These are phyloP conservation scores for Penicillium atrosanguineum DNA, from an alignment of 495 filamentous ascomycete species.

Conservation along the genomic window DNA sequence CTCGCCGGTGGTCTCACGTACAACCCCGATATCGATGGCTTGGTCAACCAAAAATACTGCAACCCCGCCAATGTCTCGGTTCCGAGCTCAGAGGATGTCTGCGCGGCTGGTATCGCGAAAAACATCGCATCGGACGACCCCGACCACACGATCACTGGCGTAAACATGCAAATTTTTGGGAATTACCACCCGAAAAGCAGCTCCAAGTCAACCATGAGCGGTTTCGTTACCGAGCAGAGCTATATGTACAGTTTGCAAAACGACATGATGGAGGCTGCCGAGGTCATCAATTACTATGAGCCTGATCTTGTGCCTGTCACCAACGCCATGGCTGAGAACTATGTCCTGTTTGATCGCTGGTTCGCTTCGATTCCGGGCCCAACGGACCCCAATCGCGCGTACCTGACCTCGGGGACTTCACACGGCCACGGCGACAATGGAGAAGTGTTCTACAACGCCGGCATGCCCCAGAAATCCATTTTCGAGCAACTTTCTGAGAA, in stretches of 20 bases:
- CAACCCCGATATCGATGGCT: slow-evolving; percentile 31
- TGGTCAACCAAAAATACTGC: slow-evolving; percentile 36
- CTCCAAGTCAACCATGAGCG: slow-evolving; percentile 30
- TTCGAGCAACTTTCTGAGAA: slow-evolving; percentile 47
- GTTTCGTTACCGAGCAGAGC: slow-evolving; percentile 48
- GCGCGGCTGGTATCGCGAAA: slow-evolving; percentile 30
- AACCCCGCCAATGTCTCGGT: slow-evolving; percentile 41
- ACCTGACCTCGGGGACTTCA: slow-evolving; percentile 46
- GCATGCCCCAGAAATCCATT: slow-evolving; percentile 44
- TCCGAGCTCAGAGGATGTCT: slow-evolving; percentile 32
- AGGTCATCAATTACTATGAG: slow-evolving; percentile 51
- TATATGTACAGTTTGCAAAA: slow-evolving; percentile 31
- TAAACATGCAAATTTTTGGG: slow-evolving; percentile 48
- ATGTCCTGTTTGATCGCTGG: slow-evolving; percentile 47
- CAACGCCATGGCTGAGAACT: slow-evolving; percentile 45
- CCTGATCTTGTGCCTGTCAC: slow-evolving; percentile 45
- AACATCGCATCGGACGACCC: slow-evolving; percentile 43
- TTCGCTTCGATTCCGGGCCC: slow-evolving; percentile 47
- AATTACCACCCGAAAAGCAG: slow-evolving; percentile 35
- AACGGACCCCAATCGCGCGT: slow-evolving; percentile 48
- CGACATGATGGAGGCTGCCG: slow-evolving; percentile 24
- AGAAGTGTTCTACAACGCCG: slow-evolving; percentile 36
- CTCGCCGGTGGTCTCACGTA: slow-evolving; percentile 41
- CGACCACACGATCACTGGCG: slow-evolving; percentile 47
- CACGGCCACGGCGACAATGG: slow-evolving; percentile 45